A percentile compares a stretch with the other conserved stretches of the same genome.
Conservation (phyloP, 2,329 filamentous ascomycete genomes). For the Cladosporium sp. region DNA sequence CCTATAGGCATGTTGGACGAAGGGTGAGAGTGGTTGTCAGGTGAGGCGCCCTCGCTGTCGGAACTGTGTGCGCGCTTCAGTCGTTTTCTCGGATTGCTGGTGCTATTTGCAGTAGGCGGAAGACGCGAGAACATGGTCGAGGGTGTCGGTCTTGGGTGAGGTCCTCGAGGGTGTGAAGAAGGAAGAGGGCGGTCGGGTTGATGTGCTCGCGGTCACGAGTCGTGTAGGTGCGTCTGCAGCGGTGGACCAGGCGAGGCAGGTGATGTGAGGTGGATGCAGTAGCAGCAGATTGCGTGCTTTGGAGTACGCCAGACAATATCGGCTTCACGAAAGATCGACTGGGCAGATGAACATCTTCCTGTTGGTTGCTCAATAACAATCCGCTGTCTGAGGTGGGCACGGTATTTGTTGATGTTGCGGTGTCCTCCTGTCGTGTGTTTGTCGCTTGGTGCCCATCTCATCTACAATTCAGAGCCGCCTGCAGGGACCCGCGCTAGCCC, state of each 20-base stretch:
- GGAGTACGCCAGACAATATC: not conserved
- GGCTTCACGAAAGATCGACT: not conserved
- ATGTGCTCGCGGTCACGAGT: constrained; percentile 15
- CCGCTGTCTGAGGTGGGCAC: not conserved
- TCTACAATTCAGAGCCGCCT: not conserved
- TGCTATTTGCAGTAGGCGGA: constrained; percentile 2
- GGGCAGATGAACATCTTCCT: not conserved
- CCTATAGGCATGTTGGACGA: not conserved
- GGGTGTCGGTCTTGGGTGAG: not conserved
- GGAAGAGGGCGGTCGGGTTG: not conserved
- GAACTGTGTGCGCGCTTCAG: constrained; percentile 19
- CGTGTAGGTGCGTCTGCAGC: constrained; percentile 9
- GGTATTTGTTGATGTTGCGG: not conserved
- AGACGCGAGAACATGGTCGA: constrained; percentile 20
- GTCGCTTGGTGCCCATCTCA: not conserved
- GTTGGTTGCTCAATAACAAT: not conserved
- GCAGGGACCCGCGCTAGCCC: constrained; percentile 10
- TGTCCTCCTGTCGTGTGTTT: not conserved
- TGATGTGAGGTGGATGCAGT: constrained; percentile 1
- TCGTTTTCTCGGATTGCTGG: constrained; percentile 16
- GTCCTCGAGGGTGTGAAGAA: not conserved
- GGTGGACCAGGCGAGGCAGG: constrained; percentile 12
- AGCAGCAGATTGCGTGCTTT: too few relatives aligned
- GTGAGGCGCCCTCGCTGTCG: constrained; percentile 3
- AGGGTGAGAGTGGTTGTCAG: not conserved